Evolutionary conservation across 768 basidiomycete species (phyloP).

Genomic region (Nevesoporus exiguus): DNA sequence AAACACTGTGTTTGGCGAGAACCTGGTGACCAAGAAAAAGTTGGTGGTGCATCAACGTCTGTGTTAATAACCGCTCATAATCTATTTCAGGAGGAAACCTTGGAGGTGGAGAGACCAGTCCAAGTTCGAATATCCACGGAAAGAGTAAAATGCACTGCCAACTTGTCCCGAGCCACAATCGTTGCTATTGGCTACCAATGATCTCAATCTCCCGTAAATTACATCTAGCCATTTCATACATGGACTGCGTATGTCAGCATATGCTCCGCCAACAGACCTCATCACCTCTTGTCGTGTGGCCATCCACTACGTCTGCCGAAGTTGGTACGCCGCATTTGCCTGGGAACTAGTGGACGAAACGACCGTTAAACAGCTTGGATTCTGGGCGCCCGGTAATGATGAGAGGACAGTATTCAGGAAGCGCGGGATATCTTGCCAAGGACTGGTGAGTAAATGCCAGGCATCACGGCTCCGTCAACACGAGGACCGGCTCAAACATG

Average conservation of each 20-base stretch:
- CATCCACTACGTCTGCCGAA: background rate
- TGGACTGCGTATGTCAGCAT: background rate
- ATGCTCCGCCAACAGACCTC: too few species aligned
- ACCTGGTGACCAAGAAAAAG: conserved; percentile 87
- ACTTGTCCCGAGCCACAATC: background rate
- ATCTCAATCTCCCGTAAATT: background rate
- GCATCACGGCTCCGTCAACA: too few species aligned
- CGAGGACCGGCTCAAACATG: too few species aligned
- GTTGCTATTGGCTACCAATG: background rate
- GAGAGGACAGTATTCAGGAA: background rate
- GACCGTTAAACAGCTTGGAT: background rate
- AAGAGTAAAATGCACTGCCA: conserved; percentile 48
- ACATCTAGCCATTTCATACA: background rate
- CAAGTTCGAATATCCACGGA: conserved; percentile 86
- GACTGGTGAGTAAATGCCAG: background rate
- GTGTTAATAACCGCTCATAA: conserved; percentile 2
- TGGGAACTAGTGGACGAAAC: background rate
- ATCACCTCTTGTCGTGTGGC: background rate
- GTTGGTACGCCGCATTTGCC: background rate
- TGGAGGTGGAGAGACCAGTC: conserved; percentile 86
- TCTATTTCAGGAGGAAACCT: conserved; percentile 69
- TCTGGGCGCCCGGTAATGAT: background rate
- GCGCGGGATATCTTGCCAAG: background rate
- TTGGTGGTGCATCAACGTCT: conserved; percentile 37
- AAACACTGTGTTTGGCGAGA: conserved; percentile 85